A percentile compares a stretch with the other conserved stretches of the same genome.
Conservation (phyloP, 306 rosid genomes). For the Betula pendula region DNA sequence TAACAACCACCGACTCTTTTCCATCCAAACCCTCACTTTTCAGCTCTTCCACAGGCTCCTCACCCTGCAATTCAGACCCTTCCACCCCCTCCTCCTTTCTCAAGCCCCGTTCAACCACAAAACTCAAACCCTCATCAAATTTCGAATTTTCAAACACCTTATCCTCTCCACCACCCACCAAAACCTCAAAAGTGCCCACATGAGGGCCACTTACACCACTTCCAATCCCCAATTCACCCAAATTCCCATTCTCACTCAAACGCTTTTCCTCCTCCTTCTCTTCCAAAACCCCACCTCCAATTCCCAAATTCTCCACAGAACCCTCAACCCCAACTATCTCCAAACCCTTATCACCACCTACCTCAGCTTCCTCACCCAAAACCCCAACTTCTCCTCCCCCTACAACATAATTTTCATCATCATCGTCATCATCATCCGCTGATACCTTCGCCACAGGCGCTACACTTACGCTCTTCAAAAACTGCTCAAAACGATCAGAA, state of each 20-base stretch:
- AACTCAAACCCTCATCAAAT: conserved; percentile 24
- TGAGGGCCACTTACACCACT: conserved; percentile 33
- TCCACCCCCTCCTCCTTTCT: conserved; percentile 21
- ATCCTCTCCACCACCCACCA: conserved; percentile 16
- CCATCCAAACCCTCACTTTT: conserved; percentile 20
- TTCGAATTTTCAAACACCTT: conserved; percentile 16
- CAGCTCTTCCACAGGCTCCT: conserved; percentile 26
- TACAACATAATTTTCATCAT: conserved; percentile 22
- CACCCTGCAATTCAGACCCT: conserved; percentile 24
- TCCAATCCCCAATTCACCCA: conserved; percentile 34
- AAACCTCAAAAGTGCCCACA: conserved; percentile 35
- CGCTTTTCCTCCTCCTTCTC: too few relatives aligned
- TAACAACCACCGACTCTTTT: not conserved
- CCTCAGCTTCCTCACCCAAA: conserved; percentile 18
- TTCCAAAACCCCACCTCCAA: too few relatives aligned
- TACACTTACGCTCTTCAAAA: conserved; percentile 36
- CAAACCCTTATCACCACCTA: conserved; percentile 20
- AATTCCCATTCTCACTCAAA: conserved; percentile 9
- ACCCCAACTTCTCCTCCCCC: conserved; percentile 20
- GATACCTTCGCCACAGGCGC: conserved; percentile 54
- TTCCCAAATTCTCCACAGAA: conserved; percentile 27
- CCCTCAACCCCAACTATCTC: conserved; percentile 24
- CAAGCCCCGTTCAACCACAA: conserved; percentile 17
- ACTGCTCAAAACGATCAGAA: conserved; percentile 23
- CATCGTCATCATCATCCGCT: conserved; percentile 49